Evolutionary conservation across 1,139 yeast genomes (phyloP), one percentile per base, ranked within the genome.

Genomic region (Candida mesenterica): DNA sequence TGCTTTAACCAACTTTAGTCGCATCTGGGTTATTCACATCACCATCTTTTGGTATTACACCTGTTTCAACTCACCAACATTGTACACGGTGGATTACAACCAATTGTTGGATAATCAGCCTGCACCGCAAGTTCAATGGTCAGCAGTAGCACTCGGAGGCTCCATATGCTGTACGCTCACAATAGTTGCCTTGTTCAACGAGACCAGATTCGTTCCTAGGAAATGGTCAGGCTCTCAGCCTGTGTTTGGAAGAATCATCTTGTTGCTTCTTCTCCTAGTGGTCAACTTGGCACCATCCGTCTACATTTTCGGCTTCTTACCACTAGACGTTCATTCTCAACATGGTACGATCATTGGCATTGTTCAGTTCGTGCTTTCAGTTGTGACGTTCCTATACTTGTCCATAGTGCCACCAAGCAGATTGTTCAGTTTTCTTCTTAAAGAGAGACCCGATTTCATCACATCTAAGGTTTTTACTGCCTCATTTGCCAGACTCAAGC

Each of bases 41-140:
- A 70, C 87, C 0, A 69, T 82, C 38, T 88, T 81, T 58, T 87
- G 96, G 96, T 85, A 79, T 52, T 86, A 81, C 50, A 84, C 94
- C 1, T 68, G 82, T 28, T 82, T 82, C 55, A 86, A 87, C 55
- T 74, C 95, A 0, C 89, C 95, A 0, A 70, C 89, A 0, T 61
- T 88, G 15, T 88, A 85, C 57, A 86, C 95, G 1, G 64, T 62
- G 33, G 59, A 77, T 38, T 86, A 82, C 52, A 55, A 61, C 32
- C 83, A 79, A 39, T 53, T 72, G 24, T 52, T 77, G 34, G 75
- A 85, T 47, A 80, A 79, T 41, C 79, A 71, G 28, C 95, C 95
- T 1, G 73, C 82, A 0, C 52, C 68, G 3, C 94, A 83, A 47
- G 72, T 80, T 0, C 68, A 75, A 32, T 64, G 79, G 55, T 65